Evolutionary conservation across 768 basidiomycete genomes (phyloP).

Genomic region (Candolleomyces eurysporus): DNA sequence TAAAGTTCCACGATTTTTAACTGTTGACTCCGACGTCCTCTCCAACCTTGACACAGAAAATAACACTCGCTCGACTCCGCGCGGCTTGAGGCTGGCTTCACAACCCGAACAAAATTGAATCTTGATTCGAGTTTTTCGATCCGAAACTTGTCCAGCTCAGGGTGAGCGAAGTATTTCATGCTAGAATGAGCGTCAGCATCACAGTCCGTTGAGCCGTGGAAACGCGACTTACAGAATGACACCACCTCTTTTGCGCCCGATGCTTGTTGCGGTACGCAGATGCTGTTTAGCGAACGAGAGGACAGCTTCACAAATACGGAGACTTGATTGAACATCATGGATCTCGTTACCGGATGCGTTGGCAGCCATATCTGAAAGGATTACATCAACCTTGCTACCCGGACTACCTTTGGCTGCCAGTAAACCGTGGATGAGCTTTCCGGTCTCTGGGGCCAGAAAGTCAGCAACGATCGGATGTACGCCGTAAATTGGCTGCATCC

Average conservation of each 20-base stretch:
- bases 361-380: conserved; percentile 89
- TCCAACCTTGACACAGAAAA: conserved; percentile 81
- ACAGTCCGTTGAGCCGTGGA: conserved; percentile 9
- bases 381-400: conserved; percentile 62
- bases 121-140: conserved; percentile 51
- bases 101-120: conserved; percentile 64
- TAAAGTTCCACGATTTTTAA: neutral
- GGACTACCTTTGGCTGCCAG: conserved; percentile 24
- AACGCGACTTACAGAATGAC: conserved; percentile 52
- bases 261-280: conserved; percentile 45
- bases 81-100: conserved; percentile 84
- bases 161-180: conserved; percentile 84
- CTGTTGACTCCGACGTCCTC: conserved; percentile 14
- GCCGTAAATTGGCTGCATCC: conserved; percentile 68
- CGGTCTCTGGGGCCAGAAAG: conserved; percentile 62
- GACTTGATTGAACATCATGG: conserved; percentile 64
- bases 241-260: conserved; percentile 44
- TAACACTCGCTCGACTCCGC: conserved; percentile 80
- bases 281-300: conserved; percentile 61
- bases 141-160: conserved; percentile 65
- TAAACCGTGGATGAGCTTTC: conserved; percentile 39
- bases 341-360: conserved; percentile 72
- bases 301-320: conserved; percentile 75
- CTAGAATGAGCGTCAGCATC: conserved; percentile 35
- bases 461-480: conserved; percentile 75